Evolutionary conservation across 495 filamentous ascomycete genomes (phyloP).

Genomic region (Podospora pseudopauciseta): DNA sequence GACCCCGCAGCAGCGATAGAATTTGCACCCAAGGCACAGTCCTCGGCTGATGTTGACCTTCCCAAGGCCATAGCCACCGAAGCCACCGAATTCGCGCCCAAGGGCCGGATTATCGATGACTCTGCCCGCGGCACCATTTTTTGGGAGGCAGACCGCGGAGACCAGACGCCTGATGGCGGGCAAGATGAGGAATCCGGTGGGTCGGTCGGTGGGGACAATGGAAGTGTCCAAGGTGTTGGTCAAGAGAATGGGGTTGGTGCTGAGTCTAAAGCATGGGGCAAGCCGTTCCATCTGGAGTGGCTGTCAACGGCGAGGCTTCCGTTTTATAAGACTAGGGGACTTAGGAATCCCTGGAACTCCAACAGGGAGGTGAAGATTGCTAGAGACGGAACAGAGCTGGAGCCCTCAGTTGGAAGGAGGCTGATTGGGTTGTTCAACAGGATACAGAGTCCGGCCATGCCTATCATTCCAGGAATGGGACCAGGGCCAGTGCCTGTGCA

Average conservation of each 20-base stretch:
- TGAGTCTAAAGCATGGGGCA: slow-evolving; percentile 72
- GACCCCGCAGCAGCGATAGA: slow-evolving; percentile 65
- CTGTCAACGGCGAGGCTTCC: slow-evolving; percentile 79
- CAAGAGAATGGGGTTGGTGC: slow-evolving; percentile 40
- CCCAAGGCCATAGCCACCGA: slow-evolving; percentile 74
- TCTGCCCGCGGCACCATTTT: slow-evolving; percentile 91
- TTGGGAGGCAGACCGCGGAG: slow-evolving; percentile 79
- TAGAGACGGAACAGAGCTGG: slow-evolving; percentile 90
- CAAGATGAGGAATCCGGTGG: slow-evolving; percentile 36
- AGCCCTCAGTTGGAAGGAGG: slow-evolving; percentile 73
- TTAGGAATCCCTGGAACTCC: slow-evolving; percentile 95
- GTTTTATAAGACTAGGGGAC: slow-evolving; percentile 83
- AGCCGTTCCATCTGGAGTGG: slow-evolving; percentile 92
- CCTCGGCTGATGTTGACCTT: slow-evolving; percentile 57
- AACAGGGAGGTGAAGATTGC: slow-evolving; percentile 97
- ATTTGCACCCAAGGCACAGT: slow-evolving; percentile 56
- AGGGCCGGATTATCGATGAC: slow-evolving; percentile 89
- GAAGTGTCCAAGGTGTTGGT: slow-evolving; percentile 29
- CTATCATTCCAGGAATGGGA: slow-evolving; percentile 17
- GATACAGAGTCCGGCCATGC: slow-evolving; percentile 40
- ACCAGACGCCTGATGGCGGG: slow-evolving; percentile 33
- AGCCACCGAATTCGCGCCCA: slow-evolving; percentile 76
- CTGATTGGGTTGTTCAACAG: slow-evolving; percentile 76
- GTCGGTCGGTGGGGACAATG: slow-evolving; percentile 25
- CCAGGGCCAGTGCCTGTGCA: slow-evolving; percentile 3